Evolutionary conservation across 2,329 filamentous ascomycete genomes (phyloP).

Genomic region (Onygena corvina): DNA sequence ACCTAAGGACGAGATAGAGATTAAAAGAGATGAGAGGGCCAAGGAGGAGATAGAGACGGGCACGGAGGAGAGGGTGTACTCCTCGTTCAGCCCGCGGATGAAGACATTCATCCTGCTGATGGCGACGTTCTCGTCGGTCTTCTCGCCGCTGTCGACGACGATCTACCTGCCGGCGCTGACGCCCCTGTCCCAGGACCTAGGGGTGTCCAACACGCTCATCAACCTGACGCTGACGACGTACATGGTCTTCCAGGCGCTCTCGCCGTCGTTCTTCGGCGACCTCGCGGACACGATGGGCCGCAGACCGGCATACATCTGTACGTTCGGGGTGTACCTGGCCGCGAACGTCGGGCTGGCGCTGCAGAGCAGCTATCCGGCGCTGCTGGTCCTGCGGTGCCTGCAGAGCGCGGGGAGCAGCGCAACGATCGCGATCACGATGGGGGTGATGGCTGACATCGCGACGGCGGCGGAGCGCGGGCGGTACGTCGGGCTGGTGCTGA

Average conservation of each 20-base stretch:
- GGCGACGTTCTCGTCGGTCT: slow-evolving; percentile 10
- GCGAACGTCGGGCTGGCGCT: slow-evolving; percentile 51
- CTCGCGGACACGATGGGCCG: slow-evolving; percentile 50
- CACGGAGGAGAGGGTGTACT: not conserved
- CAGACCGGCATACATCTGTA: slow-evolving; percentile 49
- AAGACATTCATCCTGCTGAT: slow-evolving; percentile 8
- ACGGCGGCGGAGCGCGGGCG: slow-evolving; percentile 57
- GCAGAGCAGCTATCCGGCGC: slow-evolving; percentile 45
- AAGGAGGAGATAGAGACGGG: not conserved
- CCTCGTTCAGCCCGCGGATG: not conserved
- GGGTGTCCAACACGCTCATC: slow-evolving; percentile 33
- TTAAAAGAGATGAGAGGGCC: not conserved
- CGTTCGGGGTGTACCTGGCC: slow-evolving; percentile 45
- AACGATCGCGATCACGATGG: slow-evolving; percentile 58
- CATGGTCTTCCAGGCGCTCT: slow-evolving; percentile 47
- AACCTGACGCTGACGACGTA: slow-evolving; percentile 43
- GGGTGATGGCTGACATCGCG: slow-evolving; percentile 59
- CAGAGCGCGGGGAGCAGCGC: slow-evolving; percentile 55
- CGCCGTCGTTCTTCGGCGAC: slow-evolving; percentile 50
- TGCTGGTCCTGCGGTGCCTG: slow-evolving; percentile 50
- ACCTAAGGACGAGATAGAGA: not conserved
- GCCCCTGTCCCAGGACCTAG: slow-evolving; percentile 28
- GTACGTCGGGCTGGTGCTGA: slow-evolving; percentile 58
- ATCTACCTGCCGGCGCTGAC: slow-evolving; percentile 36
- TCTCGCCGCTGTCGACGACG: slow-evolving; percentile 24